Percentiles rank a stretch among this genome's conserved stretches.
Evolutionary conservation across 176 grass and related monocot genomes (phyloP).

Genomic region (Thinopyrum elongatum): DNA sequence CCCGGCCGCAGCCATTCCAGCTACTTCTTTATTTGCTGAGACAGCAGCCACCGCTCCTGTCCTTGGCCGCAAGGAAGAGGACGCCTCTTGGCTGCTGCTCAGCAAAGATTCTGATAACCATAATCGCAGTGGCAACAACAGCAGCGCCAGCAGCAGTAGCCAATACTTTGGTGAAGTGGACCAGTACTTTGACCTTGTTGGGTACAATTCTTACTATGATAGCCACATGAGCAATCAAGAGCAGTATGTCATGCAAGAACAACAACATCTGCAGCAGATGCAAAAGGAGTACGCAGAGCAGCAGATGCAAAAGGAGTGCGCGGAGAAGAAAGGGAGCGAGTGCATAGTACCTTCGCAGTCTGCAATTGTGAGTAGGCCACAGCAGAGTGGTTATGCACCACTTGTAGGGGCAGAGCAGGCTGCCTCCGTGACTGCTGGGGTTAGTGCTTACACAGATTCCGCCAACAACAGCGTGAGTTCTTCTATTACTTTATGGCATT

Average conservation of each 20-base stretch:
- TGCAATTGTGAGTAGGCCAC: conserved; percentile 7
- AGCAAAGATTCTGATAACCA: conserved; percentile 5
- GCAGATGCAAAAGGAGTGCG: conserved; percentile 30
- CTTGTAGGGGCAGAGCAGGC: conserved; percentile 34
- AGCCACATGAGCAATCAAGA: conserved; percentile 23
- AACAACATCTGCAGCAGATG: conserved; percentile 42
- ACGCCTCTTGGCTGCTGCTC: conserved; percentile 40
- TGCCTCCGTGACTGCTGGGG: conserved; percentile 21
- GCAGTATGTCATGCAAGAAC: conserved; percentile 38
- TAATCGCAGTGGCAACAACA: neutral
- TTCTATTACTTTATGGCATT: conserved; percentile 43
- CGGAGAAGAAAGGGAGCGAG: conserved; percentile 42
- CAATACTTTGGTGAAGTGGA: conserved; percentile 46
- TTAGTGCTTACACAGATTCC: conserved; percentile 54
- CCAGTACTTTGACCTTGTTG: conserved; percentile 62
- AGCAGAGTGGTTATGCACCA: conserved; percentile 35
- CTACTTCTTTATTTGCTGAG: conserved; percentile 7
- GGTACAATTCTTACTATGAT: conserved; percentile 64
- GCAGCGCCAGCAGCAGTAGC: neutral
- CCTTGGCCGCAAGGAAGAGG: conserved; percentile 26
- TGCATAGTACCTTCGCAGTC: conserved; percentile 50
- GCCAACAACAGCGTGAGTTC: conserved; percentile 69
- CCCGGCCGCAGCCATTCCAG: conserved; percentile 23
- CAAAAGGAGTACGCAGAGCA: conserved; percentile 29
- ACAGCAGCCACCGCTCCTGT: neutral